Evolutionary conservation across 306 rosid species (phyloP).

Genomic region (Prunus campanulata): DNA sequence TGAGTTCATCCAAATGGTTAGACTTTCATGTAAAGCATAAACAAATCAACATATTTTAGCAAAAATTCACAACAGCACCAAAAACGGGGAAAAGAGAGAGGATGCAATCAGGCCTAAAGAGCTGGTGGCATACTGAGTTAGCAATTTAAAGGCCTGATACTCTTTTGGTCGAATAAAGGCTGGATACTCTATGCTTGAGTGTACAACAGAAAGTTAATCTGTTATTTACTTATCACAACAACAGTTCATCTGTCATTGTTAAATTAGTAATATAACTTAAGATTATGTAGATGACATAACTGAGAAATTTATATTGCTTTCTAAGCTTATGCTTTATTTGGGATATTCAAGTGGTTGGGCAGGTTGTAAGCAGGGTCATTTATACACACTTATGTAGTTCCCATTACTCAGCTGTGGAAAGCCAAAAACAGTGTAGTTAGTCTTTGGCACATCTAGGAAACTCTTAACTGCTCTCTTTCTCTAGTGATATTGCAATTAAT

Average conservation of each 20-base stretch:
- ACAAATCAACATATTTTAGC: background rate
- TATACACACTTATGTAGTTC: background rate
- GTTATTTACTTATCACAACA: background rate
- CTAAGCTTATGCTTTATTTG: background rate
- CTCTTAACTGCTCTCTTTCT: background rate
- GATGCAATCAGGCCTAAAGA: background rate
- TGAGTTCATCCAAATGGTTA: slow-evolving; percentile 14
- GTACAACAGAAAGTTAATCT: background rate
- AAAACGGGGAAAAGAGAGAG: background rate
- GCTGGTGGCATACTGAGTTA: background rate
- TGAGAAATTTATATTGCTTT: background rate
- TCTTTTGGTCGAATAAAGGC: background rate
- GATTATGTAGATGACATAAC: background rate
- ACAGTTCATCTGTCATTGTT: background rate
- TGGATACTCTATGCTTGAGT: background rate
- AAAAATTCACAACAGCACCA: background rate
- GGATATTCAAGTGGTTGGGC: background rate
- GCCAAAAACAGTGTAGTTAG: background rate
- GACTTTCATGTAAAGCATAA: background rate
- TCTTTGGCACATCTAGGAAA: background rate
- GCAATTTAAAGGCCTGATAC: background rate
- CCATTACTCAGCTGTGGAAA: background rate
- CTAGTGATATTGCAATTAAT: slow-evolving; percentile 5
- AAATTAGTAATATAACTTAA: background rate
- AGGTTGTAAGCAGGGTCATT: background rate